A percentile compares a stretch with the other conserved stretches of the same genome.
Evolutionary conservation across 2,329 filamentous ascomycete species (phyloP).

Genomic region (Aspergillus intermedius): DNA sequence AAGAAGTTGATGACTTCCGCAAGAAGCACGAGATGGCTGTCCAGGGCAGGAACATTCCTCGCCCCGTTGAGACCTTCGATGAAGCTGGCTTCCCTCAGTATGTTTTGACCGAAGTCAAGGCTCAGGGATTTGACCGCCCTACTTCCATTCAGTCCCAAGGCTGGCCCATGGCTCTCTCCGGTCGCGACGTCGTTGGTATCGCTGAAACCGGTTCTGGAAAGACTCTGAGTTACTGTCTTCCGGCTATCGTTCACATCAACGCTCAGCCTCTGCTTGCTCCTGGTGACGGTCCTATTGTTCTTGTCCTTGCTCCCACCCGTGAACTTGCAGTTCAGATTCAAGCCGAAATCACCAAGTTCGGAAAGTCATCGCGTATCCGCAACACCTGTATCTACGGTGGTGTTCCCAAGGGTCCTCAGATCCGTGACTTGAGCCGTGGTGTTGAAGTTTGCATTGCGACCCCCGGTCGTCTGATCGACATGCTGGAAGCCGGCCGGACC

Average conservation of each 20-base stretch:
- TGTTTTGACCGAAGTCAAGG: conserved; percentile 98
- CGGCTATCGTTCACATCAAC: conserved; percentile 98
- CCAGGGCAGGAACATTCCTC: conserved; percentile 72
- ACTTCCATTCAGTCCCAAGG: conserved; percentile 97
- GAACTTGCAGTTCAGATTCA: conserved; percentile 98
- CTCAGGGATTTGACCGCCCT: conserved; percentile 86
- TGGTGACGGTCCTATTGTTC: conserved; percentile 91
- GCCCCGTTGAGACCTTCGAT: conserved; percentile 93
- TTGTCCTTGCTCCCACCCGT: conserved; percentile 92
- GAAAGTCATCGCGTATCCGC: conserved; percentile 93
- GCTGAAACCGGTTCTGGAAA: conserved; percentile 99
- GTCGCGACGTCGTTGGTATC: conserved; percentile 97
- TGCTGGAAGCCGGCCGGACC: conserved; percentile 96
- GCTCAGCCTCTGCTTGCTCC: conserved; percentile 92
- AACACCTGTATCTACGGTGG: conserved; percentile 99
- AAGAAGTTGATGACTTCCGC: conserved; percentile 84
- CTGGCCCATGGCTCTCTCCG: conserved; percentile 97
- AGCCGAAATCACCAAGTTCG: conserved; percentile 97
- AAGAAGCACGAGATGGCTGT: conserved; percentile 78
- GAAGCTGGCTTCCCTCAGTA: conserved; percentile 96
- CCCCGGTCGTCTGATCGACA: conserved; percentile 94
- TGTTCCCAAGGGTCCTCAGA: conserved; percentile 96
- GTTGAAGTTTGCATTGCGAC: conserved; percentile 99
- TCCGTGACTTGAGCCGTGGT: conserved; percentile 86
- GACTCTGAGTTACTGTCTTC: conserved; percentile 96